A percentile compares a stretch with the other conserved stretches of the same genome.
Conservation (phyloP, 1,284 basidiomycete genomes). For the Ceratobasidium theobromae region DNA sequence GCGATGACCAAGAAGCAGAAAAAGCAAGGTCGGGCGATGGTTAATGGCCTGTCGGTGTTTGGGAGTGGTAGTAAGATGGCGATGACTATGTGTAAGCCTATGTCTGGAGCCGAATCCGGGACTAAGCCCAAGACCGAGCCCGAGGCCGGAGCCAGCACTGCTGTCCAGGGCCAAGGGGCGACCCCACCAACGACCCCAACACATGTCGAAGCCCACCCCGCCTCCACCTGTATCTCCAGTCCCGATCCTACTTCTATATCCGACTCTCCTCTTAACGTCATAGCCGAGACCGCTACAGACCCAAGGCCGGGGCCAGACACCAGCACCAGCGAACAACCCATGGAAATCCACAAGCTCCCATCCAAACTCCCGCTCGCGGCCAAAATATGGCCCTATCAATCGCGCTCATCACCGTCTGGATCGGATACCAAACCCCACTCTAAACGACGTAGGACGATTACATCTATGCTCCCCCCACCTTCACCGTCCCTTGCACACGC, state of each 20-base stretch:
- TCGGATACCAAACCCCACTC: no score
- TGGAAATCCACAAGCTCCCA: slow-evolving; percentile 22
- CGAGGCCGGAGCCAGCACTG: neutral
- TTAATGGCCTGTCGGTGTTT: slow-evolving; percentile 12
- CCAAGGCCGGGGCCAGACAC: neutral
- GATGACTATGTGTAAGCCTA: neutral
- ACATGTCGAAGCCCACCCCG: neutral
- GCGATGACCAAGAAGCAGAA: slow-evolving; percentile 29
- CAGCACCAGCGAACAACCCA: neutral
- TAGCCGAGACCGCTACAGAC: neutral
- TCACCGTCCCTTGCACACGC: neutral
- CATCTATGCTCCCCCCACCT: slow-evolving; percentile 16
- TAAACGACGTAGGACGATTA: slow-evolving; percentile 10
- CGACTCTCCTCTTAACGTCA: neutral
- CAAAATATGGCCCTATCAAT: slow-evolving; percentile 2
- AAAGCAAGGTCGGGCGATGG: neutral
- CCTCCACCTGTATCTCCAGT: neutral
- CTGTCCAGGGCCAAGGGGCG: neutral
- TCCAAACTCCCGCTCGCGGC: slow-evolving; percentile 10
- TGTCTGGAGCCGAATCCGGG: neutral
- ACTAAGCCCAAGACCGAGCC: neutral
- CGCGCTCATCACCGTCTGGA: neutral
- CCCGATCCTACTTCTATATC: neutral
- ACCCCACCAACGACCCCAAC: neutral
- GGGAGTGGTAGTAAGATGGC: neutral